A percentile compares a stretch with the other conserved stretches of the same genome.
phyloP scores from a whole-genome alignment of 768 basidiomycete species.

The Gelatoporia subvermispora region DNA sequence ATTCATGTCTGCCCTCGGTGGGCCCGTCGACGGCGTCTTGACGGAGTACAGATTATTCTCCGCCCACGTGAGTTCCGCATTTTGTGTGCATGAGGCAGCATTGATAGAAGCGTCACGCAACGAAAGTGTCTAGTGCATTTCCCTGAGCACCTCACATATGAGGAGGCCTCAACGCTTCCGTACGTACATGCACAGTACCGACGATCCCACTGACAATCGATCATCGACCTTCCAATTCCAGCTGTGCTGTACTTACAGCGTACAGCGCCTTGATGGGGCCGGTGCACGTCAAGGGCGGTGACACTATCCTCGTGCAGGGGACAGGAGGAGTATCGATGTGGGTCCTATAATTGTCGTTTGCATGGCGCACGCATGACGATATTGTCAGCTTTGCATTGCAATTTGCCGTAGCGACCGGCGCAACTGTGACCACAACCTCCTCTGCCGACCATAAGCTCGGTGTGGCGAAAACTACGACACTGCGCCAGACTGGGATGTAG shows the following conservation, averaged over 20 bases:
- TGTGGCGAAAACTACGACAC: constrained; percentile 53
- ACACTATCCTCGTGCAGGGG: constrained; percentile 49
- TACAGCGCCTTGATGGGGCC: constrained; percentile 52
- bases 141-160: constrained; percentile 51
- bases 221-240: constrained; percentile 15
- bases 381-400: constrained; percentile 45
- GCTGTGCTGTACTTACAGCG: constrained; percentile 57
- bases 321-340: constrained; percentile 52
- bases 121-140: constrained; percentile 36
- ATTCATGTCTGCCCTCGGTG: constrained; percentile 38
- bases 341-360: constrained; percentile 19
- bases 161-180: constrained; percentile 61
- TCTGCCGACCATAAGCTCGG: constrained; percentile 63
- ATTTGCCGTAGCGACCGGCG: constrained; percentile 57
- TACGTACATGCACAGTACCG: constrained; percentile 14
- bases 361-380: not conserved
- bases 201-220: constrained; percentile 19
- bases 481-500: constrained; percentile 50
- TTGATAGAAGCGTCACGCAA: not conserved
- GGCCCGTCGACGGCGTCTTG: constrained; percentile 44
- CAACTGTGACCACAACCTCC: constrained; percentile 59
- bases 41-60: constrained; percentile 20
- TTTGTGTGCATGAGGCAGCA: not conserved
- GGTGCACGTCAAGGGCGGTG: constrained; percentile 48
- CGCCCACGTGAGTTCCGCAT: constrained; percentile 27